These are phyloP conservation scores for Calocybe indica DNA, from an alignment of 768 basidiomycete genomes.

Conservation along the genomic window DNA sequence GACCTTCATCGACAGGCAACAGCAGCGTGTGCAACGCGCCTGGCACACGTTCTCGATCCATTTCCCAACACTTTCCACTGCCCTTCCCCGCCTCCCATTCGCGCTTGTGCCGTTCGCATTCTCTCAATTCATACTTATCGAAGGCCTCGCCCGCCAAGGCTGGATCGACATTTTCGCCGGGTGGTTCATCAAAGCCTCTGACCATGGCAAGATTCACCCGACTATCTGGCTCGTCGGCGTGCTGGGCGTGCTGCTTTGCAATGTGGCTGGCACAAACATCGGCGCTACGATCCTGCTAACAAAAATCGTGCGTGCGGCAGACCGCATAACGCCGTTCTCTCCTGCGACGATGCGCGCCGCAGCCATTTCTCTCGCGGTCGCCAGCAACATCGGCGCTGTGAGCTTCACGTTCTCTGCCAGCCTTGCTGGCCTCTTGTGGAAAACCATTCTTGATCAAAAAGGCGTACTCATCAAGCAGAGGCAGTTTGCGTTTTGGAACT, in stretches of 20 bases:
- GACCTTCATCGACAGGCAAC: too few species aligned
- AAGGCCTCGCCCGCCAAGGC: slow-evolving; percentile 75
- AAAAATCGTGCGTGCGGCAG: slow-evolving; percentile 61
- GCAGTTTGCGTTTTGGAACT: slow-evolving; percentile 73
- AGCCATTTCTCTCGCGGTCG: slow-evolving; percentile 73
- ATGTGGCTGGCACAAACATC: slow-evolving; percentile 19
- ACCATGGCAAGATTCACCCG: slow-evolving; percentile 11
- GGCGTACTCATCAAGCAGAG: slow-evolving; percentile 52
- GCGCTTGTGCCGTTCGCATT: slow-evolving; percentile 89
- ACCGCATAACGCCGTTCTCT: slow-evolving; percentile 18
- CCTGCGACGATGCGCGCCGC: slow-evolving; percentile 41
- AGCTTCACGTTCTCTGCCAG: slow-evolving; percentile 87
- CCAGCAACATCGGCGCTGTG: slow-evolving; percentile 91
- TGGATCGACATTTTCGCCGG: slow-evolving; percentile 86
- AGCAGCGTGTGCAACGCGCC: too few species aligned
- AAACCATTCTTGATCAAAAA: slow-evolving; percentile 67
- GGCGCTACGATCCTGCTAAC: slow-evolving; percentile 65
- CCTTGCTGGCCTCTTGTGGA: slow-evolving; percentile 89
- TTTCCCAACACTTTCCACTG: slow-evolving; percentile 71
- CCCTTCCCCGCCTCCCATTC: slow-evolving; percentile 68
- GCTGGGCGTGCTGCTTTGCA: slow-evolving; percentile 17
- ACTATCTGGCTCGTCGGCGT: slow-evolving; percentile 18
- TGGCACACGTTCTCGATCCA: slow-evolving; percentile 20
- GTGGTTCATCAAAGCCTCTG: slow-evolving; percentile 15
- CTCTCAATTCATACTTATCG: slow-evolving; percentile 91